Percentiles rank a stretch among this genome's conserved stretches.
phyloP scores from a whole-genome alignment of 1,284 basidiomycete species.

The Leccinum colubrinum region DNA sequence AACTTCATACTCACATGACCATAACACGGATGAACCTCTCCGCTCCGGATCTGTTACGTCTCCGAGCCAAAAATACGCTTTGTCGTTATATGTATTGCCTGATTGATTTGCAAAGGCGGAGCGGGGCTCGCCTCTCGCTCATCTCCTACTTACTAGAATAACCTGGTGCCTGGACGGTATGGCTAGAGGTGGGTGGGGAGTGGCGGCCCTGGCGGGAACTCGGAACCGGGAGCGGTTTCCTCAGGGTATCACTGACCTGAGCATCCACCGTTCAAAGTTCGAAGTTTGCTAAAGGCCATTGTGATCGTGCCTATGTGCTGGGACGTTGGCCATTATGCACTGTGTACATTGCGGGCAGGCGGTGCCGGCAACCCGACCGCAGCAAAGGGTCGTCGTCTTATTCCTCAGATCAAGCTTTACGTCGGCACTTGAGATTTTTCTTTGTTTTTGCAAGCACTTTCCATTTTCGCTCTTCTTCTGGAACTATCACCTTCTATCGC shows the following conservation, averaged over 20 bases:
- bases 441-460: conserved; percentile 74
- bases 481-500: conserved; percentile 61
- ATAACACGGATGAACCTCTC: not conserved
- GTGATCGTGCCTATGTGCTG: not conserved
- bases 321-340: not conserved
- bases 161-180: no score
- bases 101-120: not conserved
- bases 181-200: not conserved
- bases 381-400: conserved; percentile 39
- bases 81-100: not conserved
- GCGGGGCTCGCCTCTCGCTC: not conserved
- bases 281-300: not conserved
- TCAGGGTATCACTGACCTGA: not conserved
- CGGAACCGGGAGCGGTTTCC: not conserved
- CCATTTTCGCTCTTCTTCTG: conserved; percentile 70
- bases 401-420: conserved; percentile 75
- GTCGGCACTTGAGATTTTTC: conserved; percentile 73
- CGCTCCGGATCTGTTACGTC: not conserved
- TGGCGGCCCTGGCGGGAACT: not conserved
- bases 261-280: not conserved
- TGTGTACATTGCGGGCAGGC: not conserved
- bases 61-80: not conserved
- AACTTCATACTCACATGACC: not conserved
- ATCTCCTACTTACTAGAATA: no score
- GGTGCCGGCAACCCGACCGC: not conserved